Percentiles rank a stretch among this genome's conserved stretches.
phyloP scores from a whole-genome alignment of 257 asterid species.

The Nicotiana attenuata region DNA sequence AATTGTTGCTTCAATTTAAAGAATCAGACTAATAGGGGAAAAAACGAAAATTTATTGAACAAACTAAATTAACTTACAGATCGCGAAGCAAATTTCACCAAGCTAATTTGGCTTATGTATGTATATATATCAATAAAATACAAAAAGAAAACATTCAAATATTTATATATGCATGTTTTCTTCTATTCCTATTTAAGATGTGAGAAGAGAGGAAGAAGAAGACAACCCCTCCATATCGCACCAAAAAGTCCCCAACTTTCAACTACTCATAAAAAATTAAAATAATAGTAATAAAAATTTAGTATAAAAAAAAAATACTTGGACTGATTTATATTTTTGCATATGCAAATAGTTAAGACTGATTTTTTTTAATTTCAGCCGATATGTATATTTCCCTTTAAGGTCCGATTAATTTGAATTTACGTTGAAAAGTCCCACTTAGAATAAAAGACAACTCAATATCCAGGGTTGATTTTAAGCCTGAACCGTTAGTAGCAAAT shows the following conservation, averaged over 20 bases:
- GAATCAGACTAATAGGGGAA: conserved; percentile 1
- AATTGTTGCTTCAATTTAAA: conserved; percentile 20
- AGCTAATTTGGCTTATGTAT: conserved; percentile 19
- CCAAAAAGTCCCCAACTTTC: conserved; percentile 22
- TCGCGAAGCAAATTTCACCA: conserved; percentile 29
- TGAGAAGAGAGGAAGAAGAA: conserved; percentile 18
- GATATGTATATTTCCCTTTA: too few species aligned
- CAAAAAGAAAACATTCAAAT: background rate
- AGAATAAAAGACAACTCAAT: too few species aligned
- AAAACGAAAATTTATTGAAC: background rate
- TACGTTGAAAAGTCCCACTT: too few species aligned
- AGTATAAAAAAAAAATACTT: too few species aligned
- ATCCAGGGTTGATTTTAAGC: too few species aligned
- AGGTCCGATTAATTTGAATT: too few species aligned
- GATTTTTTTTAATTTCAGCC: too few species aligned
- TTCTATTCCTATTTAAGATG: too few species aligned
- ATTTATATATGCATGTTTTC: too few species aligned
- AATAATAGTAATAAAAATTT: too few species aligned
- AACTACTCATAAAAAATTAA: conserved; percentile 27
- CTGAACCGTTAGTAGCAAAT: too few species aligned
- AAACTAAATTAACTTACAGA: conserved; percentile 42
- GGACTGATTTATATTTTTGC: background rate
- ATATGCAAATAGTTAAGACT: background rate
- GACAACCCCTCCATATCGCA: conserved; percentile 53
- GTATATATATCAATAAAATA: background rate